A percentile compares a stretch with the other conserved stretches of the same genome.
These are phyloP conservation scores for Fonsecaea nubica DNA, from an alignment of 2,329 filamentous ascomycete species.

Conservation along the genomic window DNA sequence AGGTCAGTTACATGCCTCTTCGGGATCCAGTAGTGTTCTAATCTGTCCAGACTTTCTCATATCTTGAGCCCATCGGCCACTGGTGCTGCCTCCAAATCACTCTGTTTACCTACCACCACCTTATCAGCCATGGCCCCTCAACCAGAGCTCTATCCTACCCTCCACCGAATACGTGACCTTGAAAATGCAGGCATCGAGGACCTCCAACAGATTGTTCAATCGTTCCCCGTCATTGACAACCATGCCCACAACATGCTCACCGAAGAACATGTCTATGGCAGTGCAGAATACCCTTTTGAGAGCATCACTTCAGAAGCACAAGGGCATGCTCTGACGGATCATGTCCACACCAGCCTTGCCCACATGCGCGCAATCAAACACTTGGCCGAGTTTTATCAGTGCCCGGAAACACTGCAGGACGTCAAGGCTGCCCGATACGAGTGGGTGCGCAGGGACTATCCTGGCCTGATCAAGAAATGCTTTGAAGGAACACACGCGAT, in stretches of 20 bases:
- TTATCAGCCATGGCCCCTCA: constrained; percentile 32
- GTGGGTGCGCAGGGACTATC: constrained; percentile 57
- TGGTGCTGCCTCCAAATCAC: background rate
- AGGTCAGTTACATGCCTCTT: constrained; percentile 7
- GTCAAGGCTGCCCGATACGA: constrained; percentile 58
- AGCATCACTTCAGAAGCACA: constrained; percentile 75
- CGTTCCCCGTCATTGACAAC: constrained; percentile 55
- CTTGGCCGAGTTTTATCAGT: constrained; percentile 69
- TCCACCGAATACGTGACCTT: constrained; percentile 35
- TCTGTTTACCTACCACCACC: background rate
- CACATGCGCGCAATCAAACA: constrained; percentile 74
- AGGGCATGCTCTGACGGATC: constrained; percentile 66
- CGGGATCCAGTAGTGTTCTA: background rate
- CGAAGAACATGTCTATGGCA: constrained; percentile 42
- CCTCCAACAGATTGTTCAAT: constrained; percentile 47
- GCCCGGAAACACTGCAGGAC: constrained; percentile 67
- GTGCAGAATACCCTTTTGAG: constrained; percentile 56
- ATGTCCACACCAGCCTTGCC: constrained; percentile 67
- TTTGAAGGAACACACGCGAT: constrained; percentile 75
- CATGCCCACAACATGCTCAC: constrained; percentile 56
- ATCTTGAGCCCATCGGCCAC: background rate
- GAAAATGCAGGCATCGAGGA: constrained; percentile 41
- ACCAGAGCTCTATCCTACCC: constrained; percentile 44
- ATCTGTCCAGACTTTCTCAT: background rate
- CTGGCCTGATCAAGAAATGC: constrained; percentile 67